Base-by-base conservation (phyloP, 257 asterid species). In the Solanum ossicruentum region DNA sequence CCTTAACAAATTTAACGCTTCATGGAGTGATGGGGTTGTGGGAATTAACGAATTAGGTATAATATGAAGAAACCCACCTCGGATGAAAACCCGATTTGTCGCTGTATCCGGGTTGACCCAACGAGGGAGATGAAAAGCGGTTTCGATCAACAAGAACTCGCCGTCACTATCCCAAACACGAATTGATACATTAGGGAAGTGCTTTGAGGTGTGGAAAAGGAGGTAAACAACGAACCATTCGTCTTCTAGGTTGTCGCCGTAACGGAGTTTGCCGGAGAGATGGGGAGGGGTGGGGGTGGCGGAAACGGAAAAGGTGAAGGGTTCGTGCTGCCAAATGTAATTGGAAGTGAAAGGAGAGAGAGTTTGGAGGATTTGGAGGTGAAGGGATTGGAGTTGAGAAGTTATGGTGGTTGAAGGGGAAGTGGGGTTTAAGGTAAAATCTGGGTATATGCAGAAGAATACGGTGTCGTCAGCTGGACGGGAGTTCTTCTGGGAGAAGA, bases 181-280 rank as follows among this genome's bases (percentile, higher is more conserved):
- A 85, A 96, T 89, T 47, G 99, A 93, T 63, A 93, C 89, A 70
- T 88, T 83, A 17, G 92, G 93, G 86, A 91, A 90, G 17, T 43
- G 77, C 21, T 85, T 91, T 15, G 98, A 96, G 69, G 90, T 88
- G 28, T 90, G 83, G 87, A 91, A 95, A 47, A 96, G 94, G 85
- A 95, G 93, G 89, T 87, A 90, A 51, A 93, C 97, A n/a, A 92
- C 91, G 87, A 95, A 96, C 99, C 99, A 96, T 89, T 96, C 99
- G 83, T 96, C 98, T 36, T 96, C 98, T 7, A 96, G 90, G 84
- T 93, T 93, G 85, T 96, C 98, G 12, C 98, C 97, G 89, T 90
- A 96, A 65, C 97, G 95, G 86, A 93, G 94, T 86, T 91, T 90
- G 80, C 99, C 98, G 83, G 92, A 88, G 90, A 96, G 97, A 78